Conservation (phyloP, 1,284 basidiomycete species). For the Polyporus tsugae region DNA sequence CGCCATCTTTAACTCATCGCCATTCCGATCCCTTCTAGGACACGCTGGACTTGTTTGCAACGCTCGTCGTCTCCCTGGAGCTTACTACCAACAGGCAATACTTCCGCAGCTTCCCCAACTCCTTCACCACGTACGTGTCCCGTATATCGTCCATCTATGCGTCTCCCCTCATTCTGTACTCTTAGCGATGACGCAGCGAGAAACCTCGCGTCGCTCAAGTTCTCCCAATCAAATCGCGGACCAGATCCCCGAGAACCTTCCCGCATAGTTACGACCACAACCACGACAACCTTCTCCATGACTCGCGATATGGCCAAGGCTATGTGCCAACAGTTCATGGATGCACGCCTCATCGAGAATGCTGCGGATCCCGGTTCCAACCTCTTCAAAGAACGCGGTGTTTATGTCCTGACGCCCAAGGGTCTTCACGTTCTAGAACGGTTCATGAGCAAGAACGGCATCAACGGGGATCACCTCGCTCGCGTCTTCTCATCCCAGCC, state of each 20-base stretch:
- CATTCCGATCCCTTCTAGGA: constrained; percentile 64
- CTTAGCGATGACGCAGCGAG: constrained; percentile 93
- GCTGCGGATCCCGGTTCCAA: constrained; percentile 89
- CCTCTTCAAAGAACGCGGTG: constrained; percentile 96
- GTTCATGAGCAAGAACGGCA: constrained; percentile 99
- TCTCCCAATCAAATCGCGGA: constrained; percentile 98
- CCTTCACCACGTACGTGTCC: constrained; percentile 89
- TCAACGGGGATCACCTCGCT: constrained; percentile 92
- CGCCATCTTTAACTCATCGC: constrained; percentile 20
- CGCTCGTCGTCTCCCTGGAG: constrained; percentile 93
- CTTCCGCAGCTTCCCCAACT: constrained; percentile 94
- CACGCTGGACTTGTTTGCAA: constrained; percentile 97
- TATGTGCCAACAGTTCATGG: constrained; percentile 99
- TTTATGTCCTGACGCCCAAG: constrained; percentile 96
- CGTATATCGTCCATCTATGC: constrained; percentile 28
- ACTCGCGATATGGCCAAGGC: constrained; percentile 99
- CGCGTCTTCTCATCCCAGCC: constrained; percentile 92
- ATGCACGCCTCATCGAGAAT: constrained; percentile 96
- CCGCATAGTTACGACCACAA: constrained; percentile 98
- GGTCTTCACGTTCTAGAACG: constrained; percentile 98
- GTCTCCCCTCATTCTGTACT: constrained; percentile 23
- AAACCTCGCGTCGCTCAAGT: constrained; percentile 96
- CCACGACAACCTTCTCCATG: constrained; percentile 99
- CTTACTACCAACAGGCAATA: constrained; percentile 93
- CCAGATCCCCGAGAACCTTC: constrained; percentile 97